Percentiles rank a stretch among this genome's conserved stretches.
Evolutionary conservation across 306 rosid genomes (phyloP).

Genomic region (Canavalia gladiata): DNA sequence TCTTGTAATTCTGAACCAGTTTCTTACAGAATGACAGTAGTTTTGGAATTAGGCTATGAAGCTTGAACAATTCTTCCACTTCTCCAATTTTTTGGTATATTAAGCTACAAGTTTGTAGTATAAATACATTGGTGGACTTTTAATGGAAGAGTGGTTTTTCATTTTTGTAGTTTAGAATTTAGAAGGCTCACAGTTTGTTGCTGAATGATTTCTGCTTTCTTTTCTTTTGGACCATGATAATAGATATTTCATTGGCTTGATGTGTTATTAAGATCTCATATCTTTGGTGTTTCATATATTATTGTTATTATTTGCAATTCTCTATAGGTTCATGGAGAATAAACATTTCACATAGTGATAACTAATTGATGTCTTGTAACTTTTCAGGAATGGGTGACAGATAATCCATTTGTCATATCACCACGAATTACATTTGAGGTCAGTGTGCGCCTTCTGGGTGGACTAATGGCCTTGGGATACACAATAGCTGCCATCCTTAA

Average conservation of each 20-base stretch:
- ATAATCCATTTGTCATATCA: conserved; percentile 93
- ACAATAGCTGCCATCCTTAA: conserved; percentile 96
- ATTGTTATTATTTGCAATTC: conserved; percentile 17
- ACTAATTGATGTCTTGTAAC: conserved; percentile 44
- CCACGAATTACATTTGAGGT: conserved; percentile 99
- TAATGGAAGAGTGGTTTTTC: conserved; percentile 28
- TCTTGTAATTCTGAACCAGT: no score
- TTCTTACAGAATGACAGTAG: neutral
- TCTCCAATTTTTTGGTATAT: conserved; percentile 32
- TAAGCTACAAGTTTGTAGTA: conserved; percentile 5
- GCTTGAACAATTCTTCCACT: neutral
- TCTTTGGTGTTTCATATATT: conserved; percentile 17
- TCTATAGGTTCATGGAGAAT: conserved; percentile 22
- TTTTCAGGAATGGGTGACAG: conserved; percentile 98
- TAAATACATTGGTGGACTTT: conserved; percentile 7
- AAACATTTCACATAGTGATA: neutral
- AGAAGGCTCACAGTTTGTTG: neutral
- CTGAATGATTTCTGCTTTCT: neutral
- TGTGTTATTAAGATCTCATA: conserved; percentile 35
- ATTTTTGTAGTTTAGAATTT: conserved; percentile 19
- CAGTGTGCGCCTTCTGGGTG: conserved; percentile 99
- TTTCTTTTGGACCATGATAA: conserved; percentile 13
- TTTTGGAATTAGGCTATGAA: conserved; percentile 10
- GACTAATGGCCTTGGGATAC: conserved; percentile 98
- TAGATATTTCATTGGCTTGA: conserved; percentile 17